Percentiles rank a stretch among this genome's conserved stretches.
Evolutionary conservation across 83 land plant species (phyloP).

Genomic region (Diphasiastrum complanatum): DNA sequence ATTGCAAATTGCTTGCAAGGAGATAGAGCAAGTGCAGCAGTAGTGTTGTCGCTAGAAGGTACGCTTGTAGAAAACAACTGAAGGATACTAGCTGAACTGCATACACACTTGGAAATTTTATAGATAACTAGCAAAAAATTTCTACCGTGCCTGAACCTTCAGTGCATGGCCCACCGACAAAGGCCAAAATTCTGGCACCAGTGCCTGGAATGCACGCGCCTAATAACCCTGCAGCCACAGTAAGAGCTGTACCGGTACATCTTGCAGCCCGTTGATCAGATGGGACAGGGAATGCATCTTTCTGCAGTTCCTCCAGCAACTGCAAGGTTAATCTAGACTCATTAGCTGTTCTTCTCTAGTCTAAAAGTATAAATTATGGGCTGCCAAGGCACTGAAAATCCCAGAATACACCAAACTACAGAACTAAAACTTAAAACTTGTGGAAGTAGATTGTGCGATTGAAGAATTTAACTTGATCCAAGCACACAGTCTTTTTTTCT

Average conservation of each 20-base stretch:
- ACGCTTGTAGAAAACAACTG: too few species aligned
- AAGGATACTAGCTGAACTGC: too few species aligned
- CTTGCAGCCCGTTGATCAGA: conserved; percentile 63
- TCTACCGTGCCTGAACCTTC: conserved; percentile 90
- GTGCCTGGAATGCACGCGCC: conserved; percentile 91
- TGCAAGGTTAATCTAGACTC: conserved; percentile 20
- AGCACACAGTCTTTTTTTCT: too few species aligned
- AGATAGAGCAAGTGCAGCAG: too few species aligned
- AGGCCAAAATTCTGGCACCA: conserved; percentile 88
- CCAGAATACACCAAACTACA: not conserved
- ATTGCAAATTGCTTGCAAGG: too few species aligned
- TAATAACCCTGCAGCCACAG: conserved; percentile 82
- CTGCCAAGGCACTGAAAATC: not conserved
- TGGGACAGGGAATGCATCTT: conserved; percentile 86
- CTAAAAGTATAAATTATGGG: not conserved
- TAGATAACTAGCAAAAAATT: not conserved
- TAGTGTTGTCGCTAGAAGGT: too few species aligned
- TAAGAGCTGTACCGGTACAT: conserved; percentile 91
- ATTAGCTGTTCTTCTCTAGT: not conserved
- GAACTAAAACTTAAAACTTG: too few species aligned
- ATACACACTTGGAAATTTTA: too few species aligned
- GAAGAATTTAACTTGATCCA: too few species aligned
- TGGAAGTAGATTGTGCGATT: too few species aligned
- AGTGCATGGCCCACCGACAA: conserved; percentile 98
- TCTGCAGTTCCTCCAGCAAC: conserved; percentile 86